phyloP scores from a whole-genome alignment of 495 filamentous ascomycete genomes.

The Tuber aestivum region DNA sequence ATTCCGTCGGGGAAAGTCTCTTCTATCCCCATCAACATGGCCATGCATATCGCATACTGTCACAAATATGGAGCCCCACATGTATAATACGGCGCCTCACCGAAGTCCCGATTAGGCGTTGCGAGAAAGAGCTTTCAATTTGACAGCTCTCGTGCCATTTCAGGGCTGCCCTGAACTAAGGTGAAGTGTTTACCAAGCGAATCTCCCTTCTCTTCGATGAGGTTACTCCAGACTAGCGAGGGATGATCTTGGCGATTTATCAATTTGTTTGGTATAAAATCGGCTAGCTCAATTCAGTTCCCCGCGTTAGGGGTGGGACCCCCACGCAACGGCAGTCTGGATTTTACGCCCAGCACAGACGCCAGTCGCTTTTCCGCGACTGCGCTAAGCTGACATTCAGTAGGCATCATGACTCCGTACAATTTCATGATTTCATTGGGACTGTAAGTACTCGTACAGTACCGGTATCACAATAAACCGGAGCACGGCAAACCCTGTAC shows the following conservation, averaged over 20 bases:
- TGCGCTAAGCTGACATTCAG: not conserved
- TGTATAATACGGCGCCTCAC: slow-evolving; percentile 20
- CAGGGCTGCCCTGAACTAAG: slow-evolving; percentile 17
- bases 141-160: slow-evolving; percentile 16
- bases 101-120: slow-evolving; percentile 12
- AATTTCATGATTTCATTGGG: not conserved
- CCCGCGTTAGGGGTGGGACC: slow-evolving; percentile 24
- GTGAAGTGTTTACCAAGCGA: slow-evolving; percentile 15
- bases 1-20: not conserved
- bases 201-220: slow-evolving; percentile 26
- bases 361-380: slow-evolving; percentile 2
- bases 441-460: not conserved
- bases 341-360: slow-evolving; percentile 1
- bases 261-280: slow-evolving; percentile 7
- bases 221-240: slow-evolving; percentile 9
- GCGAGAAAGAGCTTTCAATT: not conserved
- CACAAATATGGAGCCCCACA: not conserved
- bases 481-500: not conserved
- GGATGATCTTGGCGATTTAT: slow-evolving; percentile 28
- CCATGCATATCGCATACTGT: not conserved
- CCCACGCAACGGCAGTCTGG: slow-evolving; percentile 19
- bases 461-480: not conserved
- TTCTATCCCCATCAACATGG: slow-evolving; percentile 11
- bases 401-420: not conserved
- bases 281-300: slow-evolving; percentile 31